Evolutionary conservation across 192 early-diverging fungal species (phyloP).

Genomic region (Allomyces macrogynus): DNA sequence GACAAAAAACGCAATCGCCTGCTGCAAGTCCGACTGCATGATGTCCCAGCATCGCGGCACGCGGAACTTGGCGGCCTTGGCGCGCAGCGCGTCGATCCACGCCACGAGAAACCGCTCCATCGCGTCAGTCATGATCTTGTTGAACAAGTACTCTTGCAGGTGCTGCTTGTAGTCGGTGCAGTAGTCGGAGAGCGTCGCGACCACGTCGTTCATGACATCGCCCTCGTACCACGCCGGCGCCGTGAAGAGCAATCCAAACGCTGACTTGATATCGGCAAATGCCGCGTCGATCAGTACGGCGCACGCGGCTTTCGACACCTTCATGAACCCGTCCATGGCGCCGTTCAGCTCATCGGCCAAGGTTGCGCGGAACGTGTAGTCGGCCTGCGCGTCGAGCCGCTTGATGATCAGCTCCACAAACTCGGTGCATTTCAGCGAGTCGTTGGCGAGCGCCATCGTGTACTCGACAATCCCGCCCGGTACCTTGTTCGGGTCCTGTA

Average conservation of each 20-base stretch:
- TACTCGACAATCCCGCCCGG: constrained; percentile 83
- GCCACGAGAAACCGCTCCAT: constrained; percentile 64
- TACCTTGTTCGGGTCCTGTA: constrained; percentile 48
- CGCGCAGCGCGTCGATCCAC: constrained; percentile 66
- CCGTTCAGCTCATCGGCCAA: constrained; percentile 28
- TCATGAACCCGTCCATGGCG: constrained; percentile 77
- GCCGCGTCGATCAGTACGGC: constrained; percentile 65
- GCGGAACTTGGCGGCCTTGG: constrained; percentile 55
- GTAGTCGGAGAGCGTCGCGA: constrained; percentile 92
- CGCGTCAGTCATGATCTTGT: constrained; percentile 65
- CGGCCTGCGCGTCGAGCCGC: constrained; percentile 16
- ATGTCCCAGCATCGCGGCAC: constrained; percentile 42
- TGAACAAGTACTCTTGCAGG: constrained; percentile 75
- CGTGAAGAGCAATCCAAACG: constrained; percentile 53
- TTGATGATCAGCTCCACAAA: constrained; percentile 60
- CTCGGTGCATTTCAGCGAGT: constrained; percentile 75
- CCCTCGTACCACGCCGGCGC: constrained; percentile 72
- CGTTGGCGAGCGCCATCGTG: constrained; percentile 86
- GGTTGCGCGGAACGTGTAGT: neutral
- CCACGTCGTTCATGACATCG: constrained; percentile 61
- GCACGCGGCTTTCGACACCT: constrained; percentile 52
- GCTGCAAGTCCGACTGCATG: constrained; percentile 52
- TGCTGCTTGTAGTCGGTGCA: constrained; percentile 64
- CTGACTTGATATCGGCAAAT: constrained; percentile 58
- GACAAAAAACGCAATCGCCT: constrained; percentile 55